Evolutionary conservation across 2,329 filamentous ascomycete genomes (phyloP).

Genomic region (Cytospora leucostoma): DNA sequence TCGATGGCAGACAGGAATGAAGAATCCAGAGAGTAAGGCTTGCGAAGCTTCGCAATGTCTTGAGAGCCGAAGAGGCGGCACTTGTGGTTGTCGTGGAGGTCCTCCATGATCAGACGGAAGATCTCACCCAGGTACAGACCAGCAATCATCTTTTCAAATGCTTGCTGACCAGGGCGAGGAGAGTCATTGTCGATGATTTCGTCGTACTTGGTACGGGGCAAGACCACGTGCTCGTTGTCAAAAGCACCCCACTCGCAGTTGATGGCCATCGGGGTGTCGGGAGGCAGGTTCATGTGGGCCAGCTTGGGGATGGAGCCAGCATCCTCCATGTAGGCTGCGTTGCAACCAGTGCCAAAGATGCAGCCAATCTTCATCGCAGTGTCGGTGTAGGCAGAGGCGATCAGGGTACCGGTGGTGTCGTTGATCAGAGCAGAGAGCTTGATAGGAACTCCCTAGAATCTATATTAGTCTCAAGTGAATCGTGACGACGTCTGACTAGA

Average conservation of each 20-base stretch:
- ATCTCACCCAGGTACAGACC: slow-evolving; percentile 94
- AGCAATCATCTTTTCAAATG: slow-evolving; percentile 97
- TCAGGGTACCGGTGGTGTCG: slow-evolving; percentile 94
- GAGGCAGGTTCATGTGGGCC: slow-evolving; percentile 82
- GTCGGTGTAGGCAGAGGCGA: slow-evolving; percentile 97
- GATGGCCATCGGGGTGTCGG: slow-evolving; percentile 86
- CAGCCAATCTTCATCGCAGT: slow-evolving; percentile 90
- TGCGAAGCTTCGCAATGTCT: slow-evolving; percentile 77
- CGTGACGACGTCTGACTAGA: slow-evolving; percentile 24
- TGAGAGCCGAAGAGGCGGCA: slow-evolving; percentile 80
- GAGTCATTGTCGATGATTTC: slow-evolving; percentile 86
- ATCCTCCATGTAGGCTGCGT: slow-evolving; percentile 97
- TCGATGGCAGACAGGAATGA: slow-evolving; percentile 94
- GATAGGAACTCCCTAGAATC: slow-evolving; percentile 77
- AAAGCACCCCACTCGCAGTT: slow-evolving; percentile 98
- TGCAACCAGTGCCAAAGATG: slow-evolving; percentile 98
- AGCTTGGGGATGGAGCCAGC: slow-evolving; percentile 91
- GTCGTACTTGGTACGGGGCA: slow-evolving; percentile 85
- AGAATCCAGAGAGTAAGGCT: slow-evolving; percentile 86
- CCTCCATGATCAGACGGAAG: slow-evolving; percentile 83
- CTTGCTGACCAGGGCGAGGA: slow-evolving; percentile 88
- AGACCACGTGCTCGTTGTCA: slow-evolving; percentile 87
- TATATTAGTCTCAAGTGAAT: slow-evolving; percentile 26
- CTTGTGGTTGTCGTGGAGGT: slow-evolving; percentile 77
- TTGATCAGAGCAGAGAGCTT: slow-evolving; percentile 94